These are phyloP conservation scores for Neurospora intermedia DNA, from an alignment of 495 filamentous ascomycete species.

Conservation along the genomic window DNA sequence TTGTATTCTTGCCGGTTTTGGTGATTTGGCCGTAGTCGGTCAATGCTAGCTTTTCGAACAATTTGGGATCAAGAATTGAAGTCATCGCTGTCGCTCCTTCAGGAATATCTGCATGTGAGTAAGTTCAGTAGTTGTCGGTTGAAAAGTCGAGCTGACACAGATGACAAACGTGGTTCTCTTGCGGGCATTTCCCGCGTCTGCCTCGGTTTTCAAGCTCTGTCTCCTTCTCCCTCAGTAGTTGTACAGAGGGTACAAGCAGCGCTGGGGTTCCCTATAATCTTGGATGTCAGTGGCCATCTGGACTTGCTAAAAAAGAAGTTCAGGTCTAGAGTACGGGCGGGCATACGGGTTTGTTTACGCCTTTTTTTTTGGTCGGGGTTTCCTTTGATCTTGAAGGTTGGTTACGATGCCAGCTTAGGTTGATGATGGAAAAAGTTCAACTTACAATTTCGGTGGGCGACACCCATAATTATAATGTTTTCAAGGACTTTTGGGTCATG, in stretches of 20 bases:
- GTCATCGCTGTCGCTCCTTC: not conserved
- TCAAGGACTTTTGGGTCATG: not conserved
- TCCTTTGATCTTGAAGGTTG: not conserved
- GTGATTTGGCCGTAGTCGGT: not conserved
- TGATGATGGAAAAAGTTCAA: not conserved
- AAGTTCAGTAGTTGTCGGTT: not conserved
- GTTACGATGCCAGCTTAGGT: not conserved
- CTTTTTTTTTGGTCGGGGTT: not conserved
- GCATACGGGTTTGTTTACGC: not conserved
- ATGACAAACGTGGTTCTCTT: not conserved
- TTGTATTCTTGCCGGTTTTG: not conserved
- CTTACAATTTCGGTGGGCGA: not conserved
- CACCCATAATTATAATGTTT: not conserved
- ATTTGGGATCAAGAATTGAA: not conserved
- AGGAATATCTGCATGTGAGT: not conserved
- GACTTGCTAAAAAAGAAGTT: not conserved
- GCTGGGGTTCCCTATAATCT: not conserved
- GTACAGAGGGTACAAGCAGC: not conserved
- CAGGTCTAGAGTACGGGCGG: not conserved
- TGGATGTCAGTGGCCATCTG: not conserved
- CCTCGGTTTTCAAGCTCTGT: not conserved
- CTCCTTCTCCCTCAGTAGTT: not conserved
- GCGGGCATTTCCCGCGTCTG: not conserved
- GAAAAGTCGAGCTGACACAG: not conserved
- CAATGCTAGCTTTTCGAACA: not conserved